Percentiles rank a stretch among this genome's conserved stretches.
phyloP scores from a whole-genome alignment of 2,329 filamentous ascomycete species.

The Chaetomium globosum region DNA sequence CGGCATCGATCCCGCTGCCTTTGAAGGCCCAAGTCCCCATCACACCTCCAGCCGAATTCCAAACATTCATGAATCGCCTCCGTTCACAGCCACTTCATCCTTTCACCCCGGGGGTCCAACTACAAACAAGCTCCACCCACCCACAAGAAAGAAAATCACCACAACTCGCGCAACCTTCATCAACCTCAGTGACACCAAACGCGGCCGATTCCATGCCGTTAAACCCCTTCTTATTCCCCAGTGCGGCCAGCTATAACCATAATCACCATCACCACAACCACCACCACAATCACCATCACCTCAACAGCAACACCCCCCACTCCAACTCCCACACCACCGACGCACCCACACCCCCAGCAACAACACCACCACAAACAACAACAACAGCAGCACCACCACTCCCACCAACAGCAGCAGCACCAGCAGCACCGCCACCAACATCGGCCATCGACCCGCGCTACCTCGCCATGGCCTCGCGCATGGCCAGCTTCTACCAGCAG shows the following conservation, averaged over 20 bases:
- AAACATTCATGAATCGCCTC: slow-evolving; percentile 39
- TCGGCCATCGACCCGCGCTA: slow-evolving; percentile 46
- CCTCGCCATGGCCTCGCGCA: slow-evolving; percentile 51
- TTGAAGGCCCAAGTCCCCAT: slow-evolving; percentile 44
- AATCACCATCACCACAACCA: not conserved
- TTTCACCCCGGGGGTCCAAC: slow-evolving; percentile 20
- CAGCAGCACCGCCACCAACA: slow-evolving; percentile 14
- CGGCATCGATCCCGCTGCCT: slow-evolving; percentile 38
- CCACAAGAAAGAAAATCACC: not conserved
- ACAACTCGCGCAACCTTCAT: not conserved
- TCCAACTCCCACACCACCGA: not conserved
- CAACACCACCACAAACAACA: not conserved
- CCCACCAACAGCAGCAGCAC: slow-evolving; percentile 16
- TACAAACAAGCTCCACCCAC: slow-evolving; percentile 3
- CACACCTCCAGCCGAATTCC: slow-evolving; percentile 47
- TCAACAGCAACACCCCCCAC: not conserved
- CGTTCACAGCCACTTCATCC: slow-evolving; percentile 31
- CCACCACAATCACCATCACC: not conserved
- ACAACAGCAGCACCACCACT: not conserved
- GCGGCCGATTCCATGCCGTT: not conserved
- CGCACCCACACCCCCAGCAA: not conserved
- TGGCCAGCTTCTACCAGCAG: slow-evolving; percentile 54
- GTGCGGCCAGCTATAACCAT: not conserved
- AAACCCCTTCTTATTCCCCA: not conserved
- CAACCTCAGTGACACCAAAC: not conserved